Base-by-base conservation (phyloP, 2,329 filamentous ascomycete species). In the Hymenotorrendiella dingleyae region DNA sequence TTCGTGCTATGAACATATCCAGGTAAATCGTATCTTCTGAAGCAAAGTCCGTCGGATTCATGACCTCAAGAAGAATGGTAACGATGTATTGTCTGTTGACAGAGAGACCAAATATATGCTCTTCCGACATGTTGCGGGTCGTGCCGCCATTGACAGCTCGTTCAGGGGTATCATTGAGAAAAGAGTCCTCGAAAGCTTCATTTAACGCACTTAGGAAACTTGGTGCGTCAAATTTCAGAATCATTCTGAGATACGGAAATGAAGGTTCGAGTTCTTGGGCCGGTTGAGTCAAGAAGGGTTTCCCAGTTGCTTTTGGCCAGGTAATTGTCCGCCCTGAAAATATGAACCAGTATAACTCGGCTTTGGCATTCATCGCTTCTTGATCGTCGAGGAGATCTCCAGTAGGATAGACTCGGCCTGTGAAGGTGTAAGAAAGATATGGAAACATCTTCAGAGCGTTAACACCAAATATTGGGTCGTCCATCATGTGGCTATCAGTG, bases 1-100 rank as follows among this genome's bases (percentile, higher is more conserved):
- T 98, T 43, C 93, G 81, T 14, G 93, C 91, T 60, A 98, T 85
- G 59, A 98, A 98, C 89, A 98, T 98, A 64, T 98, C 89, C 33
- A 98, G 76, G 63, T 95, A 98, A 43, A 98, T 86, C 10, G 86
- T 90, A 59, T 97, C 89, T 47, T 85, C 79, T 0, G 81, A 66
- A 1, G 80, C 76, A 63, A 95, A 97, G 35, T 86, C 79, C 4
- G 74, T 70, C 1, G 79, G 68, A 37, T 82, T 85, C 87, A 98
- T 94, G 21, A 96, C 83, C 61, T 95, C 89, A 9, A 94, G 73
- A 45, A 98, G 68, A 43, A 96, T 94, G 35, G 86, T 91, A 52
- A 96, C 76, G 46, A 98, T 80, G 57, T 94, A 95, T 63, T 98
- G 93, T 24, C 93, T 80, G 57, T 93, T 93, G 37, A 95, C 84